A percentile compares a stretch with the other conserved stretches of the same genome.
Conservation (phyloP, 345 rosid genomes). For the Microcos paniculata region DNA sequence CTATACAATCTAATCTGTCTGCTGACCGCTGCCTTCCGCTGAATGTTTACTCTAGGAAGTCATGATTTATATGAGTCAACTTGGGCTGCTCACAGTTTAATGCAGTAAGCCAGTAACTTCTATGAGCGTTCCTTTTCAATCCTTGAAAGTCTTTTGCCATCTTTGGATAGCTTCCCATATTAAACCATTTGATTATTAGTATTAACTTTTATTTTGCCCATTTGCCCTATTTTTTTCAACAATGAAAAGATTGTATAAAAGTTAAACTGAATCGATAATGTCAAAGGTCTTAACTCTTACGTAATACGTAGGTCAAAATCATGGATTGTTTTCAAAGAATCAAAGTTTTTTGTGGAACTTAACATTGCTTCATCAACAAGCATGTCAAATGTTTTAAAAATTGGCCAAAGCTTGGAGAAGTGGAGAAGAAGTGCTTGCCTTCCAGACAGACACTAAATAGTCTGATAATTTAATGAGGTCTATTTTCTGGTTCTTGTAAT, state of each 20-base stretch:
- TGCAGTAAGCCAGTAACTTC: neutral
- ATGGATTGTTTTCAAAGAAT: too few species aligned
- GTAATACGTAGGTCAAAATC: too few species aligned
- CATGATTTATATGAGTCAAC: neutral
- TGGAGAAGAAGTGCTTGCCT: neutral
- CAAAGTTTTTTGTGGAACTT: too few species aligned
- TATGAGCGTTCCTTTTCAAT: neutral
- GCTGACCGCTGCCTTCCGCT: neutral
- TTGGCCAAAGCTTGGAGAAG: too few species aligned
- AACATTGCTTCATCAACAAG: too few species aligned
- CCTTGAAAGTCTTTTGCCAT: neutral
- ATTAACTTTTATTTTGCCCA: neutral
- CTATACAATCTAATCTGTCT: neutral
- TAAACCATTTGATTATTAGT: neutral
- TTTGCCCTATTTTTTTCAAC: neutral
- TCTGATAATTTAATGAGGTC: neutral
- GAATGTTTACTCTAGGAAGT: neutral
- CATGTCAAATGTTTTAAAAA: too few species aligned
- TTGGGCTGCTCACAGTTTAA: slow-evolving; percentile 8
- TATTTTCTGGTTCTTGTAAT: neutral
- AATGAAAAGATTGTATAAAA: too few species aligned
- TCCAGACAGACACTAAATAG: neutral
- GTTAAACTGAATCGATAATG: too few species aligned
- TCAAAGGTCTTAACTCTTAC: too few species aligned
- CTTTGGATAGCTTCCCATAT: neutral